phyloP scores from a whole-genome alignment of 1,284 basidiomycete genomes.

The Ceratobasidium sp. region DNA sequence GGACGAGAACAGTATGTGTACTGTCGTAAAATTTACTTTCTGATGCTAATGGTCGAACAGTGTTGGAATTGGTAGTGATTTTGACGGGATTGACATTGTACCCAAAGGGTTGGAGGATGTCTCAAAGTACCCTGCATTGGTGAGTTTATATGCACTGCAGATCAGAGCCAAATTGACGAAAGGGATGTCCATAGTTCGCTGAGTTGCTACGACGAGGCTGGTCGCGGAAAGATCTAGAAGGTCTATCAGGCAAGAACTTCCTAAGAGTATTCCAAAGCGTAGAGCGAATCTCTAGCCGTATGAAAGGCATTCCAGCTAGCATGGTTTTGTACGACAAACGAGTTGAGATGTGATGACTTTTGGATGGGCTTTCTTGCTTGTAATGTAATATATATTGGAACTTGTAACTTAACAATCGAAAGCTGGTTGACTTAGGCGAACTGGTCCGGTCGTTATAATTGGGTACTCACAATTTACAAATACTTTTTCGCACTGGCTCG shows the following conservation, averaged over 20 bases:
- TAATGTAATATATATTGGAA: slow-evolving; percentile 9
- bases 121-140: slow-evolving; percentile 76
- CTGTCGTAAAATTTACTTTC: not conserved
- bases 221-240: slow-evolving; percentile 78
- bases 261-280: slow-evolving; percentile 79
- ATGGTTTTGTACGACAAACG: slow-evolving; percentile 33
- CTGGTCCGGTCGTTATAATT: slow-evolving; percentile 1
- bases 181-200: too few relatives aligned
- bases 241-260: slow-evolving; percentile 84
- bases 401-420: not conserved
- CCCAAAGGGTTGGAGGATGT: slow-evolving; percentile 72
- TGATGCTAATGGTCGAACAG: slow-evolving; percentile 50
- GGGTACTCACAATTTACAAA: slow-evolving; percentile 59
- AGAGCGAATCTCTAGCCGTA: slow-evolving; percentile 63
- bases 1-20: slow-evolving; percentile 78
- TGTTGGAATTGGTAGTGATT: slow-evolving; percentile 75
- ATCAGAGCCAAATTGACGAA: slow-evolving; percentile 34
- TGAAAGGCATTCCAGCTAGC: slow-evolving; percentile 12
- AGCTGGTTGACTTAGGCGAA: not conserved
- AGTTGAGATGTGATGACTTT: not conserved
- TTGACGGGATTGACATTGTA: slow-evolving; percentile 72
- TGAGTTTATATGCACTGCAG: slow-evolving; percentile 58
- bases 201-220: slow-evolving; percentile 86
- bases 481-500: slow-evolving; percentile 87
- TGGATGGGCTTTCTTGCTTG: not conserved